phyloP scores from a whole-genome alignment of 2,329 filamentous ascomycete species.

The Cercospora sojina region DNA sequence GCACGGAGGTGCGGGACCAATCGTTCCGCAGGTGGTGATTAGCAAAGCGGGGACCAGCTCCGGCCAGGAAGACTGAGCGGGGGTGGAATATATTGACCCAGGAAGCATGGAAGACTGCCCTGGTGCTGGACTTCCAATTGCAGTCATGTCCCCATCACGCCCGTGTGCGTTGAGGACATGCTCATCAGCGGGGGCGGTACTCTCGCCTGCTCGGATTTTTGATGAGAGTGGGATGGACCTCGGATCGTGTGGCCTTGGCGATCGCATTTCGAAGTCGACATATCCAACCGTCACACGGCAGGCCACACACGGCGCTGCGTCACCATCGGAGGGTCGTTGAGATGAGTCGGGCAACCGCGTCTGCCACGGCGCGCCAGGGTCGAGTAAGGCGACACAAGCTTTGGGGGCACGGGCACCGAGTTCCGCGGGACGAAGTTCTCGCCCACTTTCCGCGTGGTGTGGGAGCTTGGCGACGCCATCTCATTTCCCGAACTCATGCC shows the following conservation, averaged over 20 bases:
- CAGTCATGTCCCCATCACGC: not conserved
- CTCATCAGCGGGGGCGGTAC: not conserved
- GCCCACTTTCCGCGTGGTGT: not conserved
- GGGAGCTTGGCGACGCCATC: not conserved
- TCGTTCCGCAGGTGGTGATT: not conserved
- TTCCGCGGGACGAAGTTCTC: not conserved
- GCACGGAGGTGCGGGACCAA: not conserved
- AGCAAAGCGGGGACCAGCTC: not conserved
- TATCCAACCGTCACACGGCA: not conserved
- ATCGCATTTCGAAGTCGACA: not conserved
- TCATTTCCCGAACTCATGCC: not conserved
- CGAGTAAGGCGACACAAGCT: not conserved
- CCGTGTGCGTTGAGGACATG: not conserved
- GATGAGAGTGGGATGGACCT: not conserved
- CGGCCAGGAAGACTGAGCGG: not conserved
- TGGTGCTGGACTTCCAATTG: not conserved
- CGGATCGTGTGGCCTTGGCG: not conserved
- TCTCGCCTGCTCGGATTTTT: not conserved
- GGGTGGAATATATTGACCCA: not conserved
- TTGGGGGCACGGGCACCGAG: not conserved
- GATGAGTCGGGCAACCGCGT: not conserved
- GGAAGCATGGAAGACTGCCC: not conserved
- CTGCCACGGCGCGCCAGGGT: not conserved
- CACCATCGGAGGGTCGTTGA: not conserved
- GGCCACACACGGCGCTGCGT: not conserved